Base-by-base conservation (phyloP, 2,329 filamentous ascomycete genomes). In the Parascedosporium putredinis region DNA sequence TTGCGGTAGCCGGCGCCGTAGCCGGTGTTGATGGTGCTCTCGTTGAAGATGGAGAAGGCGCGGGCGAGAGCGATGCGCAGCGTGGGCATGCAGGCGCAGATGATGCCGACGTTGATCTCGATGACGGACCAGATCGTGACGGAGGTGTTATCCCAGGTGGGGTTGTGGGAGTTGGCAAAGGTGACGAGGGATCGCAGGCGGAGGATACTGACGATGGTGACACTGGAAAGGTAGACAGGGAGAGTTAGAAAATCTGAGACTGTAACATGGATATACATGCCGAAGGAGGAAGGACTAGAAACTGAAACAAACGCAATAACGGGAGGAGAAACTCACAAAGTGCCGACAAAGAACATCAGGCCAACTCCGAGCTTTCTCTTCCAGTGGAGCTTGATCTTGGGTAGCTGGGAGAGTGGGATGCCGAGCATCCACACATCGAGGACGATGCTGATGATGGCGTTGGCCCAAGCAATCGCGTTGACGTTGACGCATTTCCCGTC, bases 391-490 rank as follows among this genome's bases (percentile, higher is more conserved):
- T 66, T 59, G 10, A 74, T 58, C 2, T 58, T 51, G 7, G 61
- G 52, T 3, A 75, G 45, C 20, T 68, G 61, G 46, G 64, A 65
- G 3, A 74, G 57, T 1, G 75, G 73, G 4, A 78, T 59, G 0
- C 63, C 63, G 24, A 77, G 59, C 52, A 77, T 70, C 61, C 67
- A 68, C 2, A 74, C 1, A 51, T 78, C 74, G 23, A 74, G 60
- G 1, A 59, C 59, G 47, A 78, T 76, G 49, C 69, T 72, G 45
- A 73, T 65, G 2, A 58, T 65, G 0, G 74, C 74, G 27, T 72
- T 69, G 3, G 68, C 61, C 70, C 71, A 78, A 0, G 61, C 65
- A 14, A 74, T 60, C 2, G 62, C 59, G 52, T 72, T 74, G 45
- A 68, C 58, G 45, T 72, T 63, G 9, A 72, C 59, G 54, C 76